Conservation (phyloP, 192 early-diverging fungal species). For the Umbelopsis sp. region DNA sequence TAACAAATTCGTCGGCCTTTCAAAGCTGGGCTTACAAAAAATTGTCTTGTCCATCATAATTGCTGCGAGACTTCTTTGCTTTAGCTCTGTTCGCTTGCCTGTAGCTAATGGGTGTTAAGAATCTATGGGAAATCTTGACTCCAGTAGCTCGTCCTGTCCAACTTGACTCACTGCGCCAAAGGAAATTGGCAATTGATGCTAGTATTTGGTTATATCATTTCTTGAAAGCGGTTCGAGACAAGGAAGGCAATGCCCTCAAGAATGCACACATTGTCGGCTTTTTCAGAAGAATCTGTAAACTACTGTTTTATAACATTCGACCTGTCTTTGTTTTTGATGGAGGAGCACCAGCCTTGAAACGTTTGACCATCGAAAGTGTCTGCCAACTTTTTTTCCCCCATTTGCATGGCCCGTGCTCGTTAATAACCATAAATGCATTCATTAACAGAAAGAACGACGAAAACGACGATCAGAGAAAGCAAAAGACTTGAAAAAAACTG, state of each 20-base stretch:
- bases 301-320: conserved; percentile 84
- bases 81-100: background rate
- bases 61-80: conserved; percentile 12
- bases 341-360: conserved; percentile 83
- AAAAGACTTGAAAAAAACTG: conserved; percentile 70
- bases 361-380: conserved; percentile 64
- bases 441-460: conserved; percentile 50
- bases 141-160: conserved; percentile 76
- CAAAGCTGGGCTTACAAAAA: background rate
- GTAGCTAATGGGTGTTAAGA: conserved; percentile 88
- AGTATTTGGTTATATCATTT: conserved; percentile 99
- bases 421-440: conserved; percentile 16
- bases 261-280: conserved; percentile 93
- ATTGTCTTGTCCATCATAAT: too few relatives aligned
- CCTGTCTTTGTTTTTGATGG: conserved; percentile 99
- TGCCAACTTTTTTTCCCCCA: background rate
- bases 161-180: conserved; percentile 78
- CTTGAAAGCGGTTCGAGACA: conserved; percentile 90
- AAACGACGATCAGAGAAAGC: conserved; percentile 38
- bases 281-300: conserved; percentile 92
- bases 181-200: conserved; percentile 88
- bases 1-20: background rate
- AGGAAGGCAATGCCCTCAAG: conserved; percentile 77
- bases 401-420: background rate
- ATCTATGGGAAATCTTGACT: conserved; percentile 86